phyloP scores from a whole-genome alignment of 345 rosid species.

The Eucalyptus erythrocorys region DNA sequence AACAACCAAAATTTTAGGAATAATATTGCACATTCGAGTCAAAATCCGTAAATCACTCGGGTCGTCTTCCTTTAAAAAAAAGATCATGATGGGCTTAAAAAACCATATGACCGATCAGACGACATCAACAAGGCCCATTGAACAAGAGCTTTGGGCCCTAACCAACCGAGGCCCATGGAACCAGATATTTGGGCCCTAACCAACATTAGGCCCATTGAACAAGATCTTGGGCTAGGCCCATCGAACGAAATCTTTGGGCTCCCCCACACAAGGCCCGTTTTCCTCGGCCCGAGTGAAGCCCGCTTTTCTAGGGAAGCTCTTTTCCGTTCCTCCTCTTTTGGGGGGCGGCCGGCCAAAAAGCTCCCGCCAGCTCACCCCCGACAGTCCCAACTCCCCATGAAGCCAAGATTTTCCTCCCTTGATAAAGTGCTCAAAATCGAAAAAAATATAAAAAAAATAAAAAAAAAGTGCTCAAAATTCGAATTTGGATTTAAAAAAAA shows the following conservation, averaged over 20 bases:
- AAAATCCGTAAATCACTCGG: accelerated
- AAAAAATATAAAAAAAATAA: no score
- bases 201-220: no score
- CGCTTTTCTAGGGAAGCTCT: not conserved
- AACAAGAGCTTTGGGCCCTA: not conserved
- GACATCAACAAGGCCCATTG: not conserved
- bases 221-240: not conserved
- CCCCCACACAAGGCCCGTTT: not conserved
- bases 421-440: not conserved
- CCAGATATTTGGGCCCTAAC: no score
- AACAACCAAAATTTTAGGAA: not conserved
- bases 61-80: not conserved
- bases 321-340: not conserved
- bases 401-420: not conserved
- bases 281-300: not conserved
- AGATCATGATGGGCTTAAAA: not conserved
- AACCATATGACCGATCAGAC: accelerated
- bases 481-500: not conserved
- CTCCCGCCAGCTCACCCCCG: not conserved
- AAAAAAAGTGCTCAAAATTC: not conserved
- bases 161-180: not conserved
- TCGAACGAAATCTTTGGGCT: not conserved
- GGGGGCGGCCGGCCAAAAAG: not conserved
- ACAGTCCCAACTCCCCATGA: not conserved
- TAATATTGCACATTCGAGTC: not conserved